Conservation (phyloP, 164 flowering plant species). For the Magnolia changhungtana region DNA sequence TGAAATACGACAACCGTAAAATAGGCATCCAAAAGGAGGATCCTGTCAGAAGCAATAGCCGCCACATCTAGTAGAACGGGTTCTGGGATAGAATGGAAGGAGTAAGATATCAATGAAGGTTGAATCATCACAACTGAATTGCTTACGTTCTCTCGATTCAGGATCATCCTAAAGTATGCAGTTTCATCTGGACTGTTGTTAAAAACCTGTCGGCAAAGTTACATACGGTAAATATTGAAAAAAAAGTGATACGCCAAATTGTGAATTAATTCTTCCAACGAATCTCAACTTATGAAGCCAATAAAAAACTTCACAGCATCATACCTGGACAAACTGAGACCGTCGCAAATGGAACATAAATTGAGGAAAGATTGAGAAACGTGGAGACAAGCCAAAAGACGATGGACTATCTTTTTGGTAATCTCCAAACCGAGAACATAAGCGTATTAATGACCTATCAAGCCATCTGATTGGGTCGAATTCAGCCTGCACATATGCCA, state of each 20-base stretch:
- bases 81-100: conserved; percentile 79
- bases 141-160: conserved; percentile 87
- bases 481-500: conserved; percentile 64
- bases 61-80: conserved; percentile 93
- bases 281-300: neutral
- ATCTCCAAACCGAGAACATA: conserved; percentile 90
- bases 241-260: neutral
- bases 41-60: conserved; percentile 85
- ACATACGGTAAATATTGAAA: neutral
- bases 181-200: conserved; percentile 99
- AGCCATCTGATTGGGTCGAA: conserved; percentile 97
- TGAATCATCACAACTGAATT: conserved; percentile 98
- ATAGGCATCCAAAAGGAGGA: conserved; percentile 81
- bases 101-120: conserved; percentile 89
- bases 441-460: conserved; percentile 77
- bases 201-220: conserved; percentile 32
- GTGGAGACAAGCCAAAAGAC: conserved; percentile 82
- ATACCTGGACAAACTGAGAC: conserved; percentile 97
- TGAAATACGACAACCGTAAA: conserved; percentile 91
- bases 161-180: conserved; percentile 88
- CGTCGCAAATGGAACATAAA: conserved; percentile 88
- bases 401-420: conserved; percentile 89
- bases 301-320: neutral
- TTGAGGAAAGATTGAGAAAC: conserved; percentile 91
- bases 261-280: neutral